Percentiles rank a stretch among this genome's conserved stretches.
Conservation (phyloP, 2,329 filamentous ascomycete species). For the Epichloe baconii region DNA sequence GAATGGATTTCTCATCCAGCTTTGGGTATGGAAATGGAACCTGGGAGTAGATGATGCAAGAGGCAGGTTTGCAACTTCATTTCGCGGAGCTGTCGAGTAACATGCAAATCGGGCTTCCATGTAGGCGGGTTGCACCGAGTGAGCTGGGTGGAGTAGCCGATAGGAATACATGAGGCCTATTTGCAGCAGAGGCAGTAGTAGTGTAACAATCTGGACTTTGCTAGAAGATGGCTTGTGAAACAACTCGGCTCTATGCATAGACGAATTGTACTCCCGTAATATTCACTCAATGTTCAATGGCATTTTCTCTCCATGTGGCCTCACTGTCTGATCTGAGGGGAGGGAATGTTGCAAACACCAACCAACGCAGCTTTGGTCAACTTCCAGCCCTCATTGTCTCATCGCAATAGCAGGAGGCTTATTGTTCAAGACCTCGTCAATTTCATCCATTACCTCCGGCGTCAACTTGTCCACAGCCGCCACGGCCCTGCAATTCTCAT, state of each 20-base stretch:
- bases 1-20: too few species aligned
- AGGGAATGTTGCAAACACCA: background rate
- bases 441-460: conserved; percentile 43
- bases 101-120: background rate
- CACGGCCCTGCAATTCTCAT: conserved; percentile 44
- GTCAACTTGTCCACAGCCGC: conserved; percentile 42
- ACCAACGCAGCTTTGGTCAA: background rate
- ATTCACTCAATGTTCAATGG: background rate
- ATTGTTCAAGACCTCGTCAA: conserved; percentile 45
- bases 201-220: background rate
- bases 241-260: background rate
- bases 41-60: background rate
- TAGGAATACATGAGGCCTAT: background rate
- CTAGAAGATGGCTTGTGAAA: too few species aligned
- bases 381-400: conserved; percentile 16
- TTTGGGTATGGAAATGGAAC: too few species aligned
- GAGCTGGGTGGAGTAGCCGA: background rate
- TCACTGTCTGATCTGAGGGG: background rate
- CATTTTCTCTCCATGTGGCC: background rate
- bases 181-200: background rate
- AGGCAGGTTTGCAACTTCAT: background rate
- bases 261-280: too few species aligned
- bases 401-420: conserved; percentile 34
- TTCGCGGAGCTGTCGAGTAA: background rate
- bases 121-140: background rate